phyloP scores from a whole-genome alignment of 495 filamentous ascomycete genomes.

The Penicillium alfredii region DNA sequence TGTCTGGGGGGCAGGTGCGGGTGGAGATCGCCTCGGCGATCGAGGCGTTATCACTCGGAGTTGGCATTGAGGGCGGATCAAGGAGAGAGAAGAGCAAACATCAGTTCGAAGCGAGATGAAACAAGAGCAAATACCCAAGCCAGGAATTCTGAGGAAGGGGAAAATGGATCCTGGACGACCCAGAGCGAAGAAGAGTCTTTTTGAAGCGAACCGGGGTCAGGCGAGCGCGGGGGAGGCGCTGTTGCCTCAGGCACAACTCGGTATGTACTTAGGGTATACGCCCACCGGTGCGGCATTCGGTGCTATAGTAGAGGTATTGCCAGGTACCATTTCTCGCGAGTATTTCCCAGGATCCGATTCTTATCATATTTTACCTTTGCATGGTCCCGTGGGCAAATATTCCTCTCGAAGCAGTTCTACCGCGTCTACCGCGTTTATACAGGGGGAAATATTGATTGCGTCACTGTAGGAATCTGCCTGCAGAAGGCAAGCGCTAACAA shows the following conservation, averaged over 20 bases:
- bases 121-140: slow-evolving; percentile 7
- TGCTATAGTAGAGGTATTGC: too few species aligned
- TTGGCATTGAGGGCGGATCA: slow-evolving; percentile 52
- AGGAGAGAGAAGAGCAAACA: slow-evolving; percentile 29
- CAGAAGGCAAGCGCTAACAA: too few species aligned
- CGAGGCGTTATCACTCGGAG: slow-evolving; percentile 49
- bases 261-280: slow-evolving; percentile 16
- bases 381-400: too few species aligned
- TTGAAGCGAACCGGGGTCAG: slow-evolving; percentile 27
- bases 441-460: too few species aligned
- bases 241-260: slow-evolving; percentile 13
- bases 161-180: slow-evolving; percentile 4
- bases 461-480: too few species aligned
- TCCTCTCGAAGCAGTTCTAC: too few species aligned
- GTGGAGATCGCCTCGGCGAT: slow-evolving; percentile 43
- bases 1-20: slow-evolving; percentile 55
- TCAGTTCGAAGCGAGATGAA: slow-evolving; percentile 25
- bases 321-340: too few species aligned
- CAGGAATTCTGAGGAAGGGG: too few species aligned
- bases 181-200: slow-evolving; percentile 8
- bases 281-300: too few species aligned
- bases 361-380: too few species aligned
- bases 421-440: too few species aligned
- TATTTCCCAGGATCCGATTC: too few species aligned
- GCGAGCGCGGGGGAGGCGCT: slow-evolving; percentile 41